phyloP scores from a whole-genome alignment of 495 filamentous ascomycete genomes.

The Hypoxylon crocopeplum region DNA sequence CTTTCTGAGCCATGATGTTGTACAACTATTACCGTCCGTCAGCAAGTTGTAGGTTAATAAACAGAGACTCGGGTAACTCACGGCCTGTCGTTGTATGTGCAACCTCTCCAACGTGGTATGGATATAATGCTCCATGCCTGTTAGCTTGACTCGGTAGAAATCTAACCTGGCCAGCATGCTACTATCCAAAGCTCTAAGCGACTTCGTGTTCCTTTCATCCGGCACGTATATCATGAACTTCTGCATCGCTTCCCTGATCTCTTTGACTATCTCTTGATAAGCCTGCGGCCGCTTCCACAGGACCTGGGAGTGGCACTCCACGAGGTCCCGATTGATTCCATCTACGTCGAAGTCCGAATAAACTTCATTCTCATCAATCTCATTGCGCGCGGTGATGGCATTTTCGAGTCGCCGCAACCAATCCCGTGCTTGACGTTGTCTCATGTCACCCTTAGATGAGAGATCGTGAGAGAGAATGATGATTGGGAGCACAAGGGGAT shows the following conservation, averaged over 20 bases:
- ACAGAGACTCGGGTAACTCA: constrained; percentile 36
- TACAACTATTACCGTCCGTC: constrained; percentile 48
- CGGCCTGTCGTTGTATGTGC: constrained; percentile 60
- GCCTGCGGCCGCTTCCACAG: constrained; percentile 66
- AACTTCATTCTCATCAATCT: constrained; percentile 57
- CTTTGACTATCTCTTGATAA: constrained; percentile 58
- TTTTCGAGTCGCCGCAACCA: constrained; percentile 63
- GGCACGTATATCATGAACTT: constrained; percentile 45
- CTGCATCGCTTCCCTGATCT: constrained; percentile 51
- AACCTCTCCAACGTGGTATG: constrained; percentile 60
- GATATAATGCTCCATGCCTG: constrained; percentile 63
- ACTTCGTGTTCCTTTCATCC: constrained; percentile 20
- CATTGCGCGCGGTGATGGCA: constrained; percentile 62
- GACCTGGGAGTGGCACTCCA: constrained; percentile 63
- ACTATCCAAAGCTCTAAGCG: constrained; percentile 48
- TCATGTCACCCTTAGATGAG: constrained; percentile 54
- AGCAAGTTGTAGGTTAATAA: constrained; percentile 1
- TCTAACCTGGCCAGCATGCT: constrained; percentile 56
- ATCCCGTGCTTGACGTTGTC: constrained; percentile 61
- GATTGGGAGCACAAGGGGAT: constrained; percentile 61
- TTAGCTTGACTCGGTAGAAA: constrained; percentile 62
- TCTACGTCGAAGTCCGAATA: constrained; percentile 60
- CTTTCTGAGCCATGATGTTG: constrained; percentile 65
- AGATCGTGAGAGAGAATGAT: constrained; percentile 62
- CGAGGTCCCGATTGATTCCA: constrained; percentile 61